phyloP scores from a whole-genome alignment of 1,284 basidiomycete genomes.

The Apiotrichum siamense region DNA sequence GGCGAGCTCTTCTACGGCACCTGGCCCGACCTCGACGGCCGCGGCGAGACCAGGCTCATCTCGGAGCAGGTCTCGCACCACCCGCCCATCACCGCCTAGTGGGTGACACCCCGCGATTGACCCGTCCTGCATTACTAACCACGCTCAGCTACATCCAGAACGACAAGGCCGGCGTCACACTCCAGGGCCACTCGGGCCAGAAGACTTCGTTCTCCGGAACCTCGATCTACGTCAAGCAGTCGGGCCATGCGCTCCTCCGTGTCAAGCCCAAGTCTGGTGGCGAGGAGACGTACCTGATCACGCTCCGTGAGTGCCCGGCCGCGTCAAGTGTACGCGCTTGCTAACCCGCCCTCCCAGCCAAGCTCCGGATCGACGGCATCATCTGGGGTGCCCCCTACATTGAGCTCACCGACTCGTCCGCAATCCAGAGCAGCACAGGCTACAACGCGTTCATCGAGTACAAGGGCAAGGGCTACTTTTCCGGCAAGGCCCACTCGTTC shows the following conservation, averaged over 20 bases:
- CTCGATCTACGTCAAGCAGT: slow-evolving; percentile 88
- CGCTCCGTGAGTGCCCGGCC: slow-evolving; percentile 56
- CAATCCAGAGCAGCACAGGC: slow-evolving; percentile 76
- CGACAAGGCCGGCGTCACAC: slow-evolving; percentile 65
- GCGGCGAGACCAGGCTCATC: slow-evolving; percentile 74
- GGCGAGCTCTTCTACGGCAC: slow-evolving; percentile 91
- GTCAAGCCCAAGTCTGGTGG: slow-evolving; percentile 55
- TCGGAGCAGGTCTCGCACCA: slow-evolving; percentile 98
- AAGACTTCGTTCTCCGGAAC: slow-evolving; percentile 70
- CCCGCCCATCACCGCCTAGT: slow-evolving; percentile 65
- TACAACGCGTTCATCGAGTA: slow-evolving; percentile 73
- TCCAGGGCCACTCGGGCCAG: slow-evolving; percentile 89
- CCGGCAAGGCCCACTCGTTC: slow-evolving; percentile 87
- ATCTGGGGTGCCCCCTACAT: slow-evolving; percentile 55
- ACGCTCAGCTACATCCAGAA: slow-evolving; percentile 73
- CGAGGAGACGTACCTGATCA: slow-evolving; percentile 78
- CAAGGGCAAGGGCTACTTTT: slow-evolving; percentile 92
- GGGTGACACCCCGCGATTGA: not conserved
- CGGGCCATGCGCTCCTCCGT: slow-evolving; percentile 83
- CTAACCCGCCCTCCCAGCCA: slow-evolving; percentile 47
- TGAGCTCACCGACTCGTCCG: slow-evolving; percentile 76
- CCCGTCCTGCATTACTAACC: slow-evolving; percentile 19
- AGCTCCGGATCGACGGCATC: slow-evolving; percentile 57
- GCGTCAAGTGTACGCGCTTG: not conserved
- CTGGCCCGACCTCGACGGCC: slow-evolving; percentile 76